Evolutionary conservation across 83 land plant genomes (phyloP).

Genomic region (Diphasiastrum complanatum): DNA sequence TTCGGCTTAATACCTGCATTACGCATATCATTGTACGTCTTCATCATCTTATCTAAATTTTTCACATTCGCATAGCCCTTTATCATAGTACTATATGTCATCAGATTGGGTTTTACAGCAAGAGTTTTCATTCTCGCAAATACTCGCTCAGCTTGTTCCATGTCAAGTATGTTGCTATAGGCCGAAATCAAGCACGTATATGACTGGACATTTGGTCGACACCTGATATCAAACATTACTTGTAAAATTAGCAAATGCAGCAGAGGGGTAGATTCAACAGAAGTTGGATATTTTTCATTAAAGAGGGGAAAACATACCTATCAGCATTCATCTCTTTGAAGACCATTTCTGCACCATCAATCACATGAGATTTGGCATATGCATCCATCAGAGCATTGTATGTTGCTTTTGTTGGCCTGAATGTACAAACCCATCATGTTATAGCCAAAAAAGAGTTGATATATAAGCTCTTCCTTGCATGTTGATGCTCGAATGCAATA

Average conservation of each 20-base stretch:
- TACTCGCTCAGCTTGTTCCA: conserved; percentile 77
- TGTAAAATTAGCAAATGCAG: neutral
- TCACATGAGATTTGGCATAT: conserved; percentile 84
- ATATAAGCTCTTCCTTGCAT: neutral
- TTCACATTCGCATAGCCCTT: conserved; percentile 74
- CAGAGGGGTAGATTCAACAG: neutral
- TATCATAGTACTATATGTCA: conserved; percentile 72
- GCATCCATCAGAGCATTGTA: conserved; percentile 92
- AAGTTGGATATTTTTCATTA: neutral
- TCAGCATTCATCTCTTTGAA: conserved; percentile 83
- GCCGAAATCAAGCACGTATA: conserved; percentile 78
- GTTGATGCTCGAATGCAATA: no score
- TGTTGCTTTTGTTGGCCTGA: conserved; percentile 83
- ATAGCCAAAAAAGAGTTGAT: neutral
- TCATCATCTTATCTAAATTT: conserved; percentile 55
- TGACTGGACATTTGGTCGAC: conserved; percentile 62
- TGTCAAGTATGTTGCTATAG: conserved; percentile 69
- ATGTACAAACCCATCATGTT: conserved; percentile 16
- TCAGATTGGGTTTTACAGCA: conserved; percentile 64
- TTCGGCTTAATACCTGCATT: conserved; percentile 46
- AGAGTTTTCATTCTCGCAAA: conserved; percentile 55
- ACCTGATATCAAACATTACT: conserved; percentile 32
- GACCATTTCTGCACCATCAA: conserved; percentile 65
- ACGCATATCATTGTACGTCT: conserved; percentile 53
- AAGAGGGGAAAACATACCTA: conserved; percentile 38